Percentiles rank a stretch among this genome's conserved stretches.
Evolutionary conservation across 768 basidiomycete species (phyloP).

Genomic region (Cantharellus anzutake): DNA sequence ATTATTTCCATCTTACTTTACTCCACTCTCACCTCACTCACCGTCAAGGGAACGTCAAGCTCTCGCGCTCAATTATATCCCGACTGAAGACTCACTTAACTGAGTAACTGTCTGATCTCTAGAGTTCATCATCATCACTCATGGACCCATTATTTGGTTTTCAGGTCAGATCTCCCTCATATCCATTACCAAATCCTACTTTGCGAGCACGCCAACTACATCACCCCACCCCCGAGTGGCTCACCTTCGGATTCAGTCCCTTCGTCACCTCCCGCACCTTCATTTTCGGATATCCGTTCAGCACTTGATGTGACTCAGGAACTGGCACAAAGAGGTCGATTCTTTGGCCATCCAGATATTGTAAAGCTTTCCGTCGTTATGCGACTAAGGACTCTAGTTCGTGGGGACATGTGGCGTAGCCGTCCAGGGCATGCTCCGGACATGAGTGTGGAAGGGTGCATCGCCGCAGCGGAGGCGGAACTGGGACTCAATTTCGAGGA

Average conservation of each 20-base stretch:
- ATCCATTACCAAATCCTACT: constrained; percentile 33
- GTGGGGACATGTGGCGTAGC: background rate
- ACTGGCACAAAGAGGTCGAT: constrained; percentile 14
- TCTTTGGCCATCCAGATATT: constrained; percentile 27
- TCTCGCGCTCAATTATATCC: constrained; percentile 33
- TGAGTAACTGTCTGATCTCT: constrained; percentile 17
- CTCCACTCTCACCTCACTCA: constrained; percentile 41
- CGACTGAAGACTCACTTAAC: constrained; percentile 25
- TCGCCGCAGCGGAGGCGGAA: no score
- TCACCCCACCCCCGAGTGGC: constrained; percentile 1
- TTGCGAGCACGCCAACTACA: constrained; percentile 19
- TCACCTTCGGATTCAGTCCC: background rate
- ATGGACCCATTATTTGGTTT: background rate
- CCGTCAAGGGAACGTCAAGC: constrained; percentile 36
- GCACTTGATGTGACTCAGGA: constrained; percentile 19
- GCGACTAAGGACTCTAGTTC: constrained; percentile 13
- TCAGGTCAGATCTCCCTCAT: constrained; percentile 28
- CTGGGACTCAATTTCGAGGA: no score
- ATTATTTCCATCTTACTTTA: constrained; percentile 37
- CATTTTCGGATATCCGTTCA: constrained; percentile 8
- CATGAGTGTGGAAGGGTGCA: no score
- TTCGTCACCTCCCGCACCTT: background rate
- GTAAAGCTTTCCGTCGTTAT: constrained; percentile 7
- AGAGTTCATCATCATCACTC: background rate
- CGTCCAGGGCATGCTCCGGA: constrained; percentile 4